Percentiles rank a stretch among this genome's conserved stretches.
phyloP scores from a whole-genome alignment of 23 red algal species.

The Gracilariopsis chorda region DNA sequence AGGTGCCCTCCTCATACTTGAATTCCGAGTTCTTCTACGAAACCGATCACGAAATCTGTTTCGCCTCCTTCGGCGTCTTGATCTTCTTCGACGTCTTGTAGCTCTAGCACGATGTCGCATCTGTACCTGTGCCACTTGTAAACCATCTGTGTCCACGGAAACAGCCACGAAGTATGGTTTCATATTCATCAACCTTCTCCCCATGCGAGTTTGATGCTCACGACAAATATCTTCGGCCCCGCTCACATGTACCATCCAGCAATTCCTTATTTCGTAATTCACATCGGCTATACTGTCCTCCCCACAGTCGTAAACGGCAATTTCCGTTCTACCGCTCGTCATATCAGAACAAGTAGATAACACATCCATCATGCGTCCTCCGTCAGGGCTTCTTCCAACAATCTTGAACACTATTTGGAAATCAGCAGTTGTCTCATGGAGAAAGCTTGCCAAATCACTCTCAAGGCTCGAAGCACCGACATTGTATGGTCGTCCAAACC shows the following conservation, averaged over 20 bases:
- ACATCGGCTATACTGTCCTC: not conserved
- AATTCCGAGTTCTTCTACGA: too few species aligned
- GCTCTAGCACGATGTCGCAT: too few species aligned
- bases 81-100: too few species aligned
- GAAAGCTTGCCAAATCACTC: not conserved
- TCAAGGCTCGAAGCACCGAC: not conserved
- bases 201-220: constrained; percentile 3
- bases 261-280: constrained; percentile 6
- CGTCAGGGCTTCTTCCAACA: not conserved
- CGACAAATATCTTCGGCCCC: constrained; percentile 12
- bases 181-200: not conserved
- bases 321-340: constrained; percentile 21
- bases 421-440: not conserved
- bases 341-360: constrained; percentile 17
- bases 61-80: too few species aligned
- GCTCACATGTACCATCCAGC: constrained; percentile 19
- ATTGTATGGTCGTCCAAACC: not conserved
- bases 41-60: too few species aligned
- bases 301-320: constrained; percentile 50
- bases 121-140: not conserved
- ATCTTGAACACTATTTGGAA: constrained; percentile 47
- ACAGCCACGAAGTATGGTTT: constrained; percentile 46
- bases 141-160: constrained; percentile 1
- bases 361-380: not conserved
- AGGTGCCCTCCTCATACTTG: too few species aligned